Conservation (phyloP, 2,329 filamentous ascomycete genomes). For the Colletotrichum sansevieriae region DNA sequence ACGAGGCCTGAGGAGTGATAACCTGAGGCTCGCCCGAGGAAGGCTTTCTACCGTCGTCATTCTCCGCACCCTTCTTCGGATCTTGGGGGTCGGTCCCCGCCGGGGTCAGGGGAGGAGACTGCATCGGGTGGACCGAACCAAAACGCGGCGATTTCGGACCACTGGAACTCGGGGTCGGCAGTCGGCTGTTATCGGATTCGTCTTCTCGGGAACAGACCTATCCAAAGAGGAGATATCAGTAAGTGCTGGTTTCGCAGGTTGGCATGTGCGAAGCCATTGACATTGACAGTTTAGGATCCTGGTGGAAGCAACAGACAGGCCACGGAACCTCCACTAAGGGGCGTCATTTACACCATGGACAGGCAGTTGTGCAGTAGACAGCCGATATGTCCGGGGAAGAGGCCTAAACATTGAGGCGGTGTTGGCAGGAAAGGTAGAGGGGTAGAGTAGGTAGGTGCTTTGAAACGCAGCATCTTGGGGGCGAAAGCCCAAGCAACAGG, state of each 20-base stretch:
- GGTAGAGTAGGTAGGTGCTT: slow-evolving; percentile 34
- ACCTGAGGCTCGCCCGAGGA: slow-evolving; percentile 58
- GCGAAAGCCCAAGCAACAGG: slow-evolving; percentile 29
- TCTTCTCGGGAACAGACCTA: slow-evolving; percentile 73
- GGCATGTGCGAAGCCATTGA: slow-evolving; percentile 27
- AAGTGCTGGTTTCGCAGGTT: slow-evolving; percentile 31
- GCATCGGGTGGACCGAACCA: slow-evolving; percentile 79
- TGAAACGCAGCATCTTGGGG: slow-evolving; percentile 31
- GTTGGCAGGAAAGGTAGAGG: slow-evolving; percentile 21
- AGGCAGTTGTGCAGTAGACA: slow-evolving; percentile 11
- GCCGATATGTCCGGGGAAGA: slow-evolving; percentile 12
- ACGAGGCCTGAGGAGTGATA: slow-evolving; percentile 78
- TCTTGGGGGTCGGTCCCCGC: slow-evolving; percentile 73
- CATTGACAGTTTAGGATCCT: slow-evolving; percentile 13
- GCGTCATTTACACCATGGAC: slow-evolving; percentile 26
- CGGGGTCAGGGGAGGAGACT: slow-evolving; percentile 91
- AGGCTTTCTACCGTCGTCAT: slow-evolving; percentile 48
- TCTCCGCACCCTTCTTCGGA: slow-evolving; percentile 49
- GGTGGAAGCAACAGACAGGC: slow-evolving; percentile 15
- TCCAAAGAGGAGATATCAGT: slow-evolving; percentile 46
- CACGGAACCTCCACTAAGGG: slow-evolving; percentile 21
- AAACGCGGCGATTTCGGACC: slow-evolving; percentile 74
- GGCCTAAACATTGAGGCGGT: slow-evolving; percentile 27
- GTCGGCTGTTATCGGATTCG: slow-evolving; percentile 72
- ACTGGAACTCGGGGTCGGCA: slow-evolving; percentile 75